Evolutionary conservation across 1,284 basidiomycete species (phyloP), one percentile per base, ranked within the genome.

Genomic region (Athelia psychrophila): DNA sequence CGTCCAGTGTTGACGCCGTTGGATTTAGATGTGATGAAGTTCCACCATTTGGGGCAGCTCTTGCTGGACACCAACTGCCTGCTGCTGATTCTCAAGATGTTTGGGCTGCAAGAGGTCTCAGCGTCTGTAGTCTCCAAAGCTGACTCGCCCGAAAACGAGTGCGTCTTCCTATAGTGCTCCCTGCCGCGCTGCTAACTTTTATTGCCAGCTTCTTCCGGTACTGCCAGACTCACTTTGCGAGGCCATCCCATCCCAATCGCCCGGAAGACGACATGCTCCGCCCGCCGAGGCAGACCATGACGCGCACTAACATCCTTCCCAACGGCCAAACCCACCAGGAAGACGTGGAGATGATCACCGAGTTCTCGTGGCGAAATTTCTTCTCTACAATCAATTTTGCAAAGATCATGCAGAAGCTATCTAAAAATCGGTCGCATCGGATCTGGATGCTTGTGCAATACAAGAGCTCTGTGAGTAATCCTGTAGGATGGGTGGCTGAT

Each of bases 321-420:
- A 89, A 87, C 58, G 87, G 86, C 40, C 79, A 84, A 60, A 81
- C 75, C 60, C 80, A 81, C 23, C 86, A 91, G 50, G 92, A 94
- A 60, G 95, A 97, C 59, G 76, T 97, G 24, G 95, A 98, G 63
- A 77, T 97, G 63, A 79, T 98, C 51, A 90, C 87, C 18, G 94
- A 98, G 47, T 99, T 93, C 69, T 97, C 94, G 3, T 99, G 96
- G 95, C 78, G 97, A 51, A 99, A 99, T 72, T 98, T 99, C 70
- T 99, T 98, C 71, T 85, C 94, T 9, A 87, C 88, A n/a, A 96
- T 98, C 73, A 98, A 98, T 69, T 98, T 98, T 66, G 92, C 96
- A 23, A 95, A 95, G 66, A 93, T 99, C 58, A 88, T 99, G 81
- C 97, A 99, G 68, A 98, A 98, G 72, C 70, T 99, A 57, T 96